phyloP scores from a whole-genome alignment of 169 alveolate species.

The Eimeria tenella region DNA sequence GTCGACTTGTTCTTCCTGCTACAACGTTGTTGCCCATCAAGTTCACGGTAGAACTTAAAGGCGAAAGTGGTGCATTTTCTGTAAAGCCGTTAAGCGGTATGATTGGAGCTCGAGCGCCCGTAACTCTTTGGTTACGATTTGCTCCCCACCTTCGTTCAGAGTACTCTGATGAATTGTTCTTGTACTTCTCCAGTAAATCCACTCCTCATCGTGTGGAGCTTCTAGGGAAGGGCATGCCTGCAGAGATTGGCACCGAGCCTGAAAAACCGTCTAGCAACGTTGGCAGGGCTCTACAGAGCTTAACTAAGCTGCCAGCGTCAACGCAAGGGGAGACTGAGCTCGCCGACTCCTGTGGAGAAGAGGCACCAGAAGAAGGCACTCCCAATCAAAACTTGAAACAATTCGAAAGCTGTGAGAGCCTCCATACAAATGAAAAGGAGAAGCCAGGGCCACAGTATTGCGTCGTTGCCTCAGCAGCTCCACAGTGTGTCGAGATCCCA shows the following conservation, averaged over 20 bases:
- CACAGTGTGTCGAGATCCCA: neutral
- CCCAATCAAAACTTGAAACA: neutral
- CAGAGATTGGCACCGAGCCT: neutral
- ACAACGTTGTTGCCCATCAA: slow-evolving; percentile 6
- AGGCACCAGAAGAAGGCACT: neutral
- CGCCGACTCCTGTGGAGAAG: neutral
- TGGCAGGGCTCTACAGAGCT: neutral
- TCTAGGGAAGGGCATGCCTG: slow-evolving; percentile 17
- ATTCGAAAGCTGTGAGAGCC: neutral
- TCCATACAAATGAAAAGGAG: neutral
- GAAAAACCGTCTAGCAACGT: neutral
- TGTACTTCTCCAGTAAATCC: neutral
- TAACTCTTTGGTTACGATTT: slow-evolving; percentile 22
- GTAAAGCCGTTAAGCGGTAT: neutral
- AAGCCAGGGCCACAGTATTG: neutral
- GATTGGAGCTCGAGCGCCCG: slow-evolving; percentile 31
- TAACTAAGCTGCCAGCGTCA: neutral
- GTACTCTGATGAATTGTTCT: slow-evolving; percentile 3
- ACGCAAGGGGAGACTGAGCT: neutral
- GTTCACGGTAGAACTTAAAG: slow-evolving; percentile 12
- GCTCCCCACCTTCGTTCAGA: slow-evolving; percentile 9
- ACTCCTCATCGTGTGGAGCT: neutral
- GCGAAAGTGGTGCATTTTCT: neutral
- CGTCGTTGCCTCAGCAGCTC: neutral
- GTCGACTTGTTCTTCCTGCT: slow-evolving; percentile 50